Conservation (phyloP, 805 yeast species). For the Wickerhamiella australiensis region DNA sequence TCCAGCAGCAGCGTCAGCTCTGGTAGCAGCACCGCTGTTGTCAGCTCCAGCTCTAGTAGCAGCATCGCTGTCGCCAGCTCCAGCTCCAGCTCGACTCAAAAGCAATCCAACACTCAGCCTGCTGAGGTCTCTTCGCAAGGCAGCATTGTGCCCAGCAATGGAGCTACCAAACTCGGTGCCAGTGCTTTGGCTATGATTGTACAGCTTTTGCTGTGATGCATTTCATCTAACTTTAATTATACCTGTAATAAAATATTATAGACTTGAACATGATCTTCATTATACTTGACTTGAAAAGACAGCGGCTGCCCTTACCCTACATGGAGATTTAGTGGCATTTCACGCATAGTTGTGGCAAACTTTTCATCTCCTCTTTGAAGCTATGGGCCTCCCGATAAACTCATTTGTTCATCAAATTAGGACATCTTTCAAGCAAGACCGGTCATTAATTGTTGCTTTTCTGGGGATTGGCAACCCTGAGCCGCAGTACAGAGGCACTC, state of each 20-base stretch:
- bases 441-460: conserved; percentile 15
- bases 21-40: too few species aligned
- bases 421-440: conserved; percentile 12
- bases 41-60: too few species aligned
- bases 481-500: conserved; percentile 42
- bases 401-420: conserved; percentile 17
- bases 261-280: too few species aligned
- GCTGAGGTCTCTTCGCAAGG: neutral
- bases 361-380: neutral
- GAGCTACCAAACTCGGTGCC: neutral
- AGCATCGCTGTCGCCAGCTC: too few species aligned
- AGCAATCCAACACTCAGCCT: neutral
- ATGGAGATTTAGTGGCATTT: neutral
- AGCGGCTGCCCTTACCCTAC: too few species aligned
- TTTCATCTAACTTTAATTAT: too few species aligned
- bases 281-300: too few species aligned
- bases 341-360: neutral
- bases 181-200: neutral
- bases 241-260: too few species aligned
- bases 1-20: too few species aligned
- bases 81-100: neutral
- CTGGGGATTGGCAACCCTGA: conserved; percentile 70
- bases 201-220: neutral
- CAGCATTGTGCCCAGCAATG: neutral
- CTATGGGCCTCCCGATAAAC: conserved; percentile 19